Base-by-base conservation (phyloP, 225 moss, liverwort and hornwort species). In the Pseudisothecium myosuroides region DNA sequence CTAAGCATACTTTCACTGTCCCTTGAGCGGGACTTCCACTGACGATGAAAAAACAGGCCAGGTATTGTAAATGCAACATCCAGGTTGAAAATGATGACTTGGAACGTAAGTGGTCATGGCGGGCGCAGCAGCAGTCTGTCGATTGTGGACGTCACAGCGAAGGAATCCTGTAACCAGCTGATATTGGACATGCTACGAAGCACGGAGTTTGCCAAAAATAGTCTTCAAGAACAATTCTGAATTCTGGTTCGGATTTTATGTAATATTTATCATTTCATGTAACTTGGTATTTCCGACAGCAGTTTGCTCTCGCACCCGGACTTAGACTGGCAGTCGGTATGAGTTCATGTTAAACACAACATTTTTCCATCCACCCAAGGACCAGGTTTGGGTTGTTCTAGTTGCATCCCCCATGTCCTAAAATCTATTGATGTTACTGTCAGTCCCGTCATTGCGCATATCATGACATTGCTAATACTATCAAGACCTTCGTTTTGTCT, bases 1-100 rank as follows among this genome's bases (percentile, higher is more conserved):
- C 92, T 98, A 16, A 94, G 95, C 90, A 96, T 98, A 83, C 94
- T 98, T 79, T 95, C 96, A 62, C 89, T 94, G 83, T 96, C 98
- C 64, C 94, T 94, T 76, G 93, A 93, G 88, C 94, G 94, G 73
- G 89, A 92, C 84, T 89, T 89, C 63, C 88, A 86, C n/a, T 88
- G 83, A 89, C 64, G 84, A 78, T 81, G 88, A 49, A 79, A 83
- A 75, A 45, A 64, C 36, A 71, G 86, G 79, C 49, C 71, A 81
- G 65, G 64, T 56, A 66, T 31, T 89, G 50, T 78, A 59, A 59
- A 43, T 87, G 60, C 76, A 69, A 81, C 29, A 41, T 54, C 81
- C 56, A 56, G 45, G 83, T 34, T 69, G 60, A 36, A 68, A 65
- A 34, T 36, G 29, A 13, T 36, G 12, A 24, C 24, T 45, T 49